Evolutionary conservation across 805 yeast genomes (phyloP).

Genomic region (Blastobotrys muscicola): DNA sequence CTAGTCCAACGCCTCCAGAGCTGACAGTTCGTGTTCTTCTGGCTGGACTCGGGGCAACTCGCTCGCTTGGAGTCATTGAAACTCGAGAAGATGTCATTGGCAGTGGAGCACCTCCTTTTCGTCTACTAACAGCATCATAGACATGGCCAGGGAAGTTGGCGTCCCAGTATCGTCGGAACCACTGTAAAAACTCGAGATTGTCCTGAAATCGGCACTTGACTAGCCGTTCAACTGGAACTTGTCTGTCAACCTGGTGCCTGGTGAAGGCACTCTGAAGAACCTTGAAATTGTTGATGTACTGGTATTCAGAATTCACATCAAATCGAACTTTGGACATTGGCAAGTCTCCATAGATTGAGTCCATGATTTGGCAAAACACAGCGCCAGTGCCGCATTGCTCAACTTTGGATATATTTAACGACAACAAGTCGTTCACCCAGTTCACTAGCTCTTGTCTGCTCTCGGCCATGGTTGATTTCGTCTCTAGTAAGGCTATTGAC

Average conservation of each 20-base stretch:
- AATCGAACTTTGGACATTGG: slow-evolving; percentile 74
- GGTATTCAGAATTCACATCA: slow-evolving; percentile 62
- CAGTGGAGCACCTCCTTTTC: slow-evolving; percentile 28
- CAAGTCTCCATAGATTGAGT: slow-evolving; percentile 71
- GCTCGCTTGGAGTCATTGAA: background rate
- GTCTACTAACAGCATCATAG: slow-evolving; percentile 61
- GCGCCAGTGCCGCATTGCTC: slow-evolving; percentile 97
- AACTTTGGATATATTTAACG: slow-evolving; percentile 58
- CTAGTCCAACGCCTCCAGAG: slow-evolving; percentile 1
- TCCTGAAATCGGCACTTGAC: slow-evolving; percentile 88
- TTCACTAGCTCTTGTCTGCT: slow-evolving; percentile 74
- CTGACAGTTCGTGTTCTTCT: slow-evolving; percentile 1
- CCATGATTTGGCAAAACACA: slow-evolving; percentile 86
- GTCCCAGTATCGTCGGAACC: slow-evolving; percentile 79
- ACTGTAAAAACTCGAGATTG: slow-evolving; percentile 87
- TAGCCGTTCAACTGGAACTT: slow-evolving; percentile 70
- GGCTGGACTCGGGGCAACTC: slow-evolving; percentile 6
- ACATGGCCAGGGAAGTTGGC: slow-evolving; percentile 58
- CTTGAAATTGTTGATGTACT: slow-evolving; percentile 71
- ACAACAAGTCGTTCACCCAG: slow-evolving; percentile 74
- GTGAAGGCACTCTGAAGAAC: slow-evolving; percentile 74
- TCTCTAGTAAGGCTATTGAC: background rate
- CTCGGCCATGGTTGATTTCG: slow-evolving; percentile 39
- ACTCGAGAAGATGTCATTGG: slow-evolving; percentile 2
- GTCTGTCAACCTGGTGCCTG: slow-evolving; percentile 58